Conservation (phyloP, 2,329 filamentous ascomycete species). For the Botryotinia calthae region DNA sequence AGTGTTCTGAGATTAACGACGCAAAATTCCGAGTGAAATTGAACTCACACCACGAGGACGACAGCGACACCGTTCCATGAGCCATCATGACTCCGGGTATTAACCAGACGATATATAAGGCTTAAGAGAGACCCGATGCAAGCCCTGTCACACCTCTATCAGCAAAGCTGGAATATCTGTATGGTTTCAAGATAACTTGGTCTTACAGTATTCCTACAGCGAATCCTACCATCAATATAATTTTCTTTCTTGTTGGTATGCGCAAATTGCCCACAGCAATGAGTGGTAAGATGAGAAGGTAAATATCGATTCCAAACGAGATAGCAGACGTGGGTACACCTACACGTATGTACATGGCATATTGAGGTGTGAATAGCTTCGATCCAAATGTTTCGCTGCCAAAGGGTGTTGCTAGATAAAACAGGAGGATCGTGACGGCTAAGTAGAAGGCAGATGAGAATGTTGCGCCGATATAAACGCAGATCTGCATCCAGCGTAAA, state of each 20-base stretch:
- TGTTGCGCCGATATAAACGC: background rate
- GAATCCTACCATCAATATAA: background rate
- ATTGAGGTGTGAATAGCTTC: background rate
- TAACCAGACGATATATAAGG: background rate
- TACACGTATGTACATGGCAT: background rate
- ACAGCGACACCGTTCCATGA: too few relatives aligned
- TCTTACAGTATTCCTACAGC: background rate
- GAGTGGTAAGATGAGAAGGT: background rate
- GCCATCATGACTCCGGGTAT: too few relatives aligned
- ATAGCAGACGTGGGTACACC: accelerated
- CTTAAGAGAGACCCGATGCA: accelerated
- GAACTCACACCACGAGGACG: too few relatives aligned
- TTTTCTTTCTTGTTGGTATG: background rate
- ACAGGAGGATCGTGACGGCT: accelerated
- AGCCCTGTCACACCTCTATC: accelerated
- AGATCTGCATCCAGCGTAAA: background rate
- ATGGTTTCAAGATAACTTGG: too few relatives aligned
- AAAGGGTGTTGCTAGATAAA: accelerated
- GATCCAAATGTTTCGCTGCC: too few relatives aligned
- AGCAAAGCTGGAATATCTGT: accelerated
- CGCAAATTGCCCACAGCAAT: accelerated
- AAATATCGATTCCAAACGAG: background rate
- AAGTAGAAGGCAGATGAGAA: background rate
- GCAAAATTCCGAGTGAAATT: too few relatives aligned
- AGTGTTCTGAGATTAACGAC: too few relatives aligned